phyloP scores from a whole-genome alignment of 352 stramenopile genomes.

The Phytophthora pluvialis region DNA sequence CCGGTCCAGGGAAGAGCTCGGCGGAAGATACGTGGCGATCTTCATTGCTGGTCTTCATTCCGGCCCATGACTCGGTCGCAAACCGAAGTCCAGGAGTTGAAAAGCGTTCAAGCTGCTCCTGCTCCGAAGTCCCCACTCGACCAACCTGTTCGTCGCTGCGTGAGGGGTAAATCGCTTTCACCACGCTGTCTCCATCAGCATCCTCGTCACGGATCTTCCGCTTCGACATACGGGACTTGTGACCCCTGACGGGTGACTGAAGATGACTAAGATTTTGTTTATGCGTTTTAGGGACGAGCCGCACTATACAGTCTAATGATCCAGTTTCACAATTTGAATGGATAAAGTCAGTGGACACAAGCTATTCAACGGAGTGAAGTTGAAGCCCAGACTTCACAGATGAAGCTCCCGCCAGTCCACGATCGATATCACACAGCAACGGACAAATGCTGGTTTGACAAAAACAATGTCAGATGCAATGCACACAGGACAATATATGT shows the following conservation, averaged over 20 bases:
- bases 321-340: not conserved
- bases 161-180: not conserved
- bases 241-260: conserved; percentile 13
- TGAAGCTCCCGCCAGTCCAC: conserved; percentile 16
- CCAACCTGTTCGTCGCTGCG: conserved; percentile 1
- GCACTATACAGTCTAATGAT: conserved; percentile 21
- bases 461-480: conserved; percentile 6
- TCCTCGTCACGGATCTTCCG: conserved; percentile 37
- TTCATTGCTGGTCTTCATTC: conserved; percentile 65
- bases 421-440: conserved; percentile 63
- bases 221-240: conserved; percentile 31
- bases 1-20: conserved; percentile 50
- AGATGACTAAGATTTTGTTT: conserved; percentile 5
- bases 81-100: conserved; percentile 46
- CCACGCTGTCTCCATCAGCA: conserved; percentile 16
- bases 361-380: conserved; percentile 35
- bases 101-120: conserved; percentile 8
- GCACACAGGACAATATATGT: not conserved
- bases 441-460: conserved; percentile 62
- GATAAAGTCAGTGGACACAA: not conserved
- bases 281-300: conserved; percentile 9
- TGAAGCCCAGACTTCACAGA: conserved; percentile 30
- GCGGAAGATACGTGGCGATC: conserved; percentile 46
- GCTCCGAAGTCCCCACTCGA: not conserved
- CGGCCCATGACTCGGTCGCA: conserved; percentile 60